These are phyloP conservation scores for Sideroxylon spinosum DNA, from an alignment of 179 eudicot species.

Conservation along the genomic window DNA sequence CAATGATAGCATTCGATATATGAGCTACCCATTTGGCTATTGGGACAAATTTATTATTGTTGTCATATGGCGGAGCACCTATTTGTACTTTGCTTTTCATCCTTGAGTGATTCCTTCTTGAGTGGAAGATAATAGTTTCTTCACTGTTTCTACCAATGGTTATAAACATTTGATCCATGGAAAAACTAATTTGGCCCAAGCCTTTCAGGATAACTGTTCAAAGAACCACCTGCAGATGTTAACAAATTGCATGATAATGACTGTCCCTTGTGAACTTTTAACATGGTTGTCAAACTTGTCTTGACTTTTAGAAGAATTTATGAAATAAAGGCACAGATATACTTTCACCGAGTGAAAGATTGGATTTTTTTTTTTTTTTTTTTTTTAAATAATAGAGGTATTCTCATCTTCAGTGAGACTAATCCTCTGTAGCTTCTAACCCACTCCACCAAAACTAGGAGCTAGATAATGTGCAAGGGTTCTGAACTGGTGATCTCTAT, in stretches of 20 bases:
- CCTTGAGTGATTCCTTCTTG: neutral
- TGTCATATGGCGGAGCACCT: too few relatives aligned
- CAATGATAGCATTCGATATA: neutral
- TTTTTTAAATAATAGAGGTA: too few relatives aligned
- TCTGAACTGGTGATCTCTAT: too few relatives aligned
- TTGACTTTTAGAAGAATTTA: neutral
- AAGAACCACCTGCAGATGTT: neutral
- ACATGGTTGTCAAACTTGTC: neutral
- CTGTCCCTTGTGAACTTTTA: neutral
- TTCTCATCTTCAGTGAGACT: too few relatives aligned
- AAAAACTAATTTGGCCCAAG: neutral
- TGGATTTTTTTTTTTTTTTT: too few relatives aligned
- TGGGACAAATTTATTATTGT: too few relatives aligned
- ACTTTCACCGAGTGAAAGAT: neutral
- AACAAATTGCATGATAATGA: neutral
- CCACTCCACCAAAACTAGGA: too few relatives aligned
- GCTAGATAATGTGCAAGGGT: too few relatives aligned
- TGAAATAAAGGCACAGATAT: neutral
- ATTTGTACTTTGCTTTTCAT: too few relatives aligned
- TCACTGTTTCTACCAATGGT: neutral
- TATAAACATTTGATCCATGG: neutral
- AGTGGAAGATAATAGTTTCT: neutral
- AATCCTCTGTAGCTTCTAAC: too few relatives aligned
- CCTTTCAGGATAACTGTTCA: too few relatives aligned
- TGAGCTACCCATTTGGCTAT: too few relatives aligned